Base-by-base conservation (phyloP, 2,329 filamentous ascomycete species). In the Ophiostoma pallidulum region DNA sequence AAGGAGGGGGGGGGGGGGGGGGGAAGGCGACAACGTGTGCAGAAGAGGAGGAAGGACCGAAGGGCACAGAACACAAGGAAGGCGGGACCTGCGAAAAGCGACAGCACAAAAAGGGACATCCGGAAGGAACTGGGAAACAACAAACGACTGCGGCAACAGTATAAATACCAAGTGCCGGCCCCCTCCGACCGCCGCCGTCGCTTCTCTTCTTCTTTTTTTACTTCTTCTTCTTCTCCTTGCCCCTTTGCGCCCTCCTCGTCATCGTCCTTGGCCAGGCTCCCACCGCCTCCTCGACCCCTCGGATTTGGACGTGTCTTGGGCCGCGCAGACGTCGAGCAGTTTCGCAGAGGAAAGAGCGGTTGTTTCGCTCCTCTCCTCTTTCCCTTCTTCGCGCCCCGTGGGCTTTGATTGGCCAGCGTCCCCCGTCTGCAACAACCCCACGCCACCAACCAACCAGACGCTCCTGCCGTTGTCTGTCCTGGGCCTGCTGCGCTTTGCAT, bases 81-180 rank as follows among this genome's bases (percentile, higher is more conserved):
- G n/a, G n/a, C n/a, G n/a, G n/a, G n/a, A n/a, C n/a, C n/a, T n/a
- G n/a, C n/a, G n/a, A n/a, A 40, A 22, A 39, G 5, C 6, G 35
- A 19, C 5, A 20, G 35, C n/a, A 37, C 18, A n/a, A n/a, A 37
- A 6, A 37, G 13, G 36, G 22, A 29, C 14, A 31, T 22, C 38
- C 22, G 12, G 32, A 36, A 28, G 28, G 32, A 36, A 20, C 35
- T 26, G 31, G 41, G 41, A 44, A 26, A 33, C 32, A 44, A 36
- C 22, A 12, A 37, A 37, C 19, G 19, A 8, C 41, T 20, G 4
- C 31, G 43, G 40, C 39, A 39, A 51, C 43, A 56, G 53, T 66
- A 66, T 66, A 66, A 64, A 66, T 62, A 64, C 56, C 53, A 53
- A 41, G 52, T 38, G 49, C 51, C 53, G 47, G 51, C 43, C 55